A percentile compares a stretch with the other conserved stretches of the same genome.
Conservation (phyloP, 164 flowering plant genomes). For the Sextonia rubra region DNA sequence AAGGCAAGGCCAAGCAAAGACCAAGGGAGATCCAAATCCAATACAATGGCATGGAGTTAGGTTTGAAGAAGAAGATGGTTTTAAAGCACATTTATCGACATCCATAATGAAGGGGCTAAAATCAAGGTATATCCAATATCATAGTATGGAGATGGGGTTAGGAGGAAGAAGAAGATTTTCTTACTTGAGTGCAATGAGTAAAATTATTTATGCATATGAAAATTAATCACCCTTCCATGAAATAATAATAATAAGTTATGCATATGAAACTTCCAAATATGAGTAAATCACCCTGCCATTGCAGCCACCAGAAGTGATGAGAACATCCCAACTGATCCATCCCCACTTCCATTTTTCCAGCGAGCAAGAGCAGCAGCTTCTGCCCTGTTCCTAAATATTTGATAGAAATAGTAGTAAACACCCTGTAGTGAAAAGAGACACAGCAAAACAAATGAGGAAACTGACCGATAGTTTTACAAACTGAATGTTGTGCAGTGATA, state of each 20-base stretch:
- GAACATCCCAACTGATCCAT: conserved; percentile 95
- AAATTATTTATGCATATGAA: conserved; percentile 2
- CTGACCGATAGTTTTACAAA: conserved; percentile 2
- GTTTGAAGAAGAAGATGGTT: no score
- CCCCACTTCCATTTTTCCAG: conserved; percentile 70
- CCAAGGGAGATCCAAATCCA: neutral
- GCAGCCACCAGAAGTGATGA: conserved; percentile 95
- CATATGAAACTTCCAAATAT: neutral
- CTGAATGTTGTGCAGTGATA: neutral
- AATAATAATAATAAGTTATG: neutral
- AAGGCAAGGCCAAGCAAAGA: no score
- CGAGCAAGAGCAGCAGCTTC: conserved; percentile 62
- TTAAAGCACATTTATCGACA: no score
- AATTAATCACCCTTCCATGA: conserved; percentile 59
- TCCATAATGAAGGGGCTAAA: no score
- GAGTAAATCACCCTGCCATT: conserved; percentile 62
- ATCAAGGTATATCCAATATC: no score
- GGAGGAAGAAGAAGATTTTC: neutral
- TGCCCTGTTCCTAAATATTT: conserved; percentile 84
- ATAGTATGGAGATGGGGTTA: no score
- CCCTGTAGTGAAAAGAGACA: conserved; percentile 67
- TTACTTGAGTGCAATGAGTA: neutral
- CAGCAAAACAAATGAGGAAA: conserved; percentile 21
- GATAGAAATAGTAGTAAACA: conserved; percentile 98
- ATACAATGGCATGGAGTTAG: no score